A percentile compares a stretch with the other conserved stretches of the same genome.
phyloP scores from a whole-genome alignment of 352 stramenopile genomes.

The Pythium utonaiense region DNA sequence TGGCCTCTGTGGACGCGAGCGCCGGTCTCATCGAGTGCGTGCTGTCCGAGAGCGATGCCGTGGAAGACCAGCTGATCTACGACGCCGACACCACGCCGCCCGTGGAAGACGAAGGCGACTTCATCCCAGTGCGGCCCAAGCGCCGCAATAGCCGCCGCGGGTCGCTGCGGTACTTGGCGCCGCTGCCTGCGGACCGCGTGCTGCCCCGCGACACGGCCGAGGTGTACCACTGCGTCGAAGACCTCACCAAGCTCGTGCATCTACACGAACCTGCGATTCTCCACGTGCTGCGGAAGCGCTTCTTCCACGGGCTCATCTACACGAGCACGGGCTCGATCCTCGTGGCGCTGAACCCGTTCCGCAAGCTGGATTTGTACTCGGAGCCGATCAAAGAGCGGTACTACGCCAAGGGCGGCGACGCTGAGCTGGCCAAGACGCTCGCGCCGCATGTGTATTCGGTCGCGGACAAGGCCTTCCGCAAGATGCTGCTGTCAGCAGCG shows the following conservation, averaged over 20 bases:
- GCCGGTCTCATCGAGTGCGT: constrained; percentile 47
- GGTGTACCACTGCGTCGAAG: constrained; percentile 69
- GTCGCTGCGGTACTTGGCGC: constrained; percentile 34
- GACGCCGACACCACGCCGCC: constrained; percentile 23
- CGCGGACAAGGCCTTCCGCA: constrained; percentile 81
- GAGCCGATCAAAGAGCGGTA: constrained; percentile 68
- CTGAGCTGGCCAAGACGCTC: constrained; percentile 50
- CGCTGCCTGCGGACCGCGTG: constrained; percentile 41
- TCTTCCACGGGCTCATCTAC: constrained; percentile 86
- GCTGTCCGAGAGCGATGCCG: constrained; percentile 36
- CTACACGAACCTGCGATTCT: constrained; percentile 90
- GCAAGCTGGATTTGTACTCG: constrained; percentile 65
- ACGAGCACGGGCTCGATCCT: constrained; percentile 86
- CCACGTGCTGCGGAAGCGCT: constrained; percentile 75
- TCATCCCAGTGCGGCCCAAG: constrained; percentile 36
- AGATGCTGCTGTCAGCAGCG: constrained; percentile 55
- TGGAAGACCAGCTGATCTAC: constrained; percentile 22
- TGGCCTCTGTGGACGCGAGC: constrained; percentile 40
- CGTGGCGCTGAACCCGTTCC: constrained; percentile 84
- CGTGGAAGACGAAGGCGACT: constrained; percentile 32
- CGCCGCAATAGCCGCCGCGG: constrained; percentile 48
- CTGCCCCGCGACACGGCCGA: constrained; percentile 57
- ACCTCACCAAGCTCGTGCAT: constrained; percentile 90
- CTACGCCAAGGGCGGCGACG: constrained; percentile 51
- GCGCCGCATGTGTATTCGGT: constrained; percentile 85